Evolutionary conservation across 495 filamentous ascomycete species (phyloP).

Genomic region (Neurospora sp.): DNA sequence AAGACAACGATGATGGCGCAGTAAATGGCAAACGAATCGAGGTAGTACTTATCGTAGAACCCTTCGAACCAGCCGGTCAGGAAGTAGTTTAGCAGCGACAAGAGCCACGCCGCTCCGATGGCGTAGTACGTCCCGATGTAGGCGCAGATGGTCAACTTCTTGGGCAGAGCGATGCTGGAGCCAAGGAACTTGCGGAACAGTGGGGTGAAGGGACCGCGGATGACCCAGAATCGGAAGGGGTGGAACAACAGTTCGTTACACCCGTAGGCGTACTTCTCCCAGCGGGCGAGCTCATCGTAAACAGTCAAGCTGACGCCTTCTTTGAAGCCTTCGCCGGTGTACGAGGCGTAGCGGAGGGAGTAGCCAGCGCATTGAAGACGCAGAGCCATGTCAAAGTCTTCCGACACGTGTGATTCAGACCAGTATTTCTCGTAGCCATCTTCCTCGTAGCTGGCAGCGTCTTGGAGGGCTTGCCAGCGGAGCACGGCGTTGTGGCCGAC

Average conservation of each 20-base stretch:
- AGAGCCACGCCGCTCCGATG: constrained; percentile 53
- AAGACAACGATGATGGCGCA: constrained; percentile 47
- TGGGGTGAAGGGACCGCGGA: constrained; percentile 51
- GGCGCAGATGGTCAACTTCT: constrained; percentile 60
- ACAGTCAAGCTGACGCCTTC: constrained; percentile 68
- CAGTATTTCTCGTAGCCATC: constrained; percentile 55
- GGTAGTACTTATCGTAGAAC: constrained; percentile 50
- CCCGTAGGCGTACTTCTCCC: constrained; percentile 72
- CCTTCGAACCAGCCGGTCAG: constrained; percentile 51
- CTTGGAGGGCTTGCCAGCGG: constrained; percentile 59
- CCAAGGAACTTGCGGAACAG: constrained; percentile 52
- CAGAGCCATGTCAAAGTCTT: constrained; percentile 69
- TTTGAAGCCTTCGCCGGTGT: constrained; percentile 56
- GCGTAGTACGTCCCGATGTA: constrained; percentile 74
- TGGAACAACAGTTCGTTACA: constrained; percentile 57
- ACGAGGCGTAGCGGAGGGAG: constrained; percentile 52
- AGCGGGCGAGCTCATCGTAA: constrained; percentile 63
- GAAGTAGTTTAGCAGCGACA: constrained; percentile 57
- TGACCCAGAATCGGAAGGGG: constrained; percentile 42
- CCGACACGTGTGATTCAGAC: constrained; percentile 63
- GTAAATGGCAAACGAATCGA: constrained; percentile 51
- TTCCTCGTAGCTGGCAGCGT: constrained; percentile 39
- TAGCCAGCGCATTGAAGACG: constrained; percentile 56
- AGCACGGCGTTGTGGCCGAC: constrained; percentile 63
- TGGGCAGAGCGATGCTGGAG: constrained; percentile 49